Conservation (phyloP, 805 yeast species). For the Lipomyces yamanashiensis region DNA sequence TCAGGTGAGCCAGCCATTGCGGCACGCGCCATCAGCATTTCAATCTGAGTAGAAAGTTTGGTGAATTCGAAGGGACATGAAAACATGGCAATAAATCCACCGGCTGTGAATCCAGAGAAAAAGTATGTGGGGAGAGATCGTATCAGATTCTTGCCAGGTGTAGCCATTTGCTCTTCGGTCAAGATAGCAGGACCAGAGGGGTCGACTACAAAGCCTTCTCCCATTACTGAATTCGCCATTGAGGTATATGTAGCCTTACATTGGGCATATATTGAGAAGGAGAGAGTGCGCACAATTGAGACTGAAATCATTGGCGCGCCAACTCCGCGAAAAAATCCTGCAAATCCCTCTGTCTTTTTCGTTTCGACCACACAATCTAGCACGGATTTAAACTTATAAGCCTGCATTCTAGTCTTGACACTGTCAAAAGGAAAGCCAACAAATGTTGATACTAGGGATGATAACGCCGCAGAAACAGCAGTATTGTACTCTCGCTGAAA, state of each 20-base stretch:
- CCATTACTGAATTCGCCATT: constrained; percentile 9
- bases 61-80: constrained; percentile 88
- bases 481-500: constrained; percentile 35
- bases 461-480: constrained; percentile 62
- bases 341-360: constrained; percentile 61
- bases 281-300: constrained; percentile 61
- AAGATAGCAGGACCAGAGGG: constrained; percentile 17
- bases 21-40: constrained; percentile 47
- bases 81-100: constrained; percentile 63
- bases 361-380: constrained; percentile 63
- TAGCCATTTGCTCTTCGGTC: constrained; percentile 22
- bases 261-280: constrained; percentile 65
- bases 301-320: constrained; percentile 39
- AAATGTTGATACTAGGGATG: constrained; percentile 66
- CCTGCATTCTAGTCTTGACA: constrained; percentile 85
- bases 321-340: constrained; percentile 77
- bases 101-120: constrained; percentile 67
- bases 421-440: constrained; percentile 87
- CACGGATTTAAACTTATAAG: constrained; percentile 64
- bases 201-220: constrained; percentile 25
- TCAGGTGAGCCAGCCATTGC: constrained; percentile 43
- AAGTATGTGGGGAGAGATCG: constrained; percentile 38
- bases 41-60: constrained; percentile 78
- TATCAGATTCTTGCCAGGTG: constrained; percentile 24
- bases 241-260: constrained; percentile 51